These are phyloP conservation scores for Mortierella alpina DNA, from an alignment of 192 early-diverging fungal species.

Conservation along the genomic window DNA sequence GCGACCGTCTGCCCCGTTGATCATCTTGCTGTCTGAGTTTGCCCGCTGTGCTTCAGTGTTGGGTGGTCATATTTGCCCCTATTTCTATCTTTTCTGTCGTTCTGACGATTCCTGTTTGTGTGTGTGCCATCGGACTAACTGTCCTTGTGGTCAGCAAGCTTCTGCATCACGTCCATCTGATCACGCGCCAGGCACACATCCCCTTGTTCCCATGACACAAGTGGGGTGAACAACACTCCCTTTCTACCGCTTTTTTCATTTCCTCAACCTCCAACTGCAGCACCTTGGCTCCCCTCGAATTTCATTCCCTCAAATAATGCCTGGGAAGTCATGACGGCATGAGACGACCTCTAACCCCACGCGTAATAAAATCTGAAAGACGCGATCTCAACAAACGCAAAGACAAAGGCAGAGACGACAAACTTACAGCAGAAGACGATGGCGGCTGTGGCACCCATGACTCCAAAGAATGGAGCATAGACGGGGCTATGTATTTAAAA, in stretches of 20 bases:
- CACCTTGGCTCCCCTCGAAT: no score
- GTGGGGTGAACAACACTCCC: no score
- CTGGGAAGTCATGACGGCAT: no score
- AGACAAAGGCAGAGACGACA: not conserved
- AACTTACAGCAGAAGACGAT: constrained; percentile 91
- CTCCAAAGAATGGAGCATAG: constrained; percentile 96
- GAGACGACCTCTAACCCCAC: not conserved
- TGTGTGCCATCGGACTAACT: no score
- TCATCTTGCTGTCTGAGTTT: not conserved
- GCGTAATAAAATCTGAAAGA: not conserved
- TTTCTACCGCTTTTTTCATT: no score
- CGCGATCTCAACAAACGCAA: not conserved
- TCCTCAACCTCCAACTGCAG: no score
- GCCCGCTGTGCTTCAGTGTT: not conserved
- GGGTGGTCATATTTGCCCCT: constrained; percentile 9
- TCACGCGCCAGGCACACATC: constrained; percentile 9
- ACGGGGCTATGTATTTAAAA: constrained; percentile 74
- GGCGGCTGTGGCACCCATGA: constrained; percentile 90
- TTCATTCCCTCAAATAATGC: no score
- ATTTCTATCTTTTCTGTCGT: not conserved
- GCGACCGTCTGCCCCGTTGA: not conserved
- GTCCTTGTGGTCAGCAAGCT: not conserved
- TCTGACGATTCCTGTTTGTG: no score
- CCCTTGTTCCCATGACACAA: no score
- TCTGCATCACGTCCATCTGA: constrained; percentile 12